phyloP scores from a whole-genome alignment of 352 stramenopile species.

The Phytophthora meadii region DNA sequence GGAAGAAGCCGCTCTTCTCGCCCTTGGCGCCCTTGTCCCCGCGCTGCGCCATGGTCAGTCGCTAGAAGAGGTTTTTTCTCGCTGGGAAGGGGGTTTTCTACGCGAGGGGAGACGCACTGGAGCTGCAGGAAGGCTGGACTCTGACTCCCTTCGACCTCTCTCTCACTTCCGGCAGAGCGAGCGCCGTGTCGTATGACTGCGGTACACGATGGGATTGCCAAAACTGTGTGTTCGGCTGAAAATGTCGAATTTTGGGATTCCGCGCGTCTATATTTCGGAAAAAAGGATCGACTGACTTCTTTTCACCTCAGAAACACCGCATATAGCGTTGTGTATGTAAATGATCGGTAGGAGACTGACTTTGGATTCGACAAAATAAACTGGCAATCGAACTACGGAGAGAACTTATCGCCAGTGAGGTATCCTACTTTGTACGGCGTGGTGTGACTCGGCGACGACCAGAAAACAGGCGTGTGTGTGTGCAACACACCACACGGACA shows the following conservation, averaged over 20 bases:
- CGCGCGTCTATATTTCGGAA: slow-evolving; percentile 15
- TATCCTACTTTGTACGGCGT: slow-evolving; percentile 3
- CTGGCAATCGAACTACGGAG: neutral
- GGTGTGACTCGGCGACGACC: slow-evolving; percentile 4
- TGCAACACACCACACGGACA: slow-evolving; percentile 23
- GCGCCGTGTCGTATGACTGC: slow-evolving; percentile 37
- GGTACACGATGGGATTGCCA: slow-evolving; percentile 23
- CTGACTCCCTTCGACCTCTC: slow-evolving; percentile 25
- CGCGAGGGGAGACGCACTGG: slow-evolving; percentile 13
- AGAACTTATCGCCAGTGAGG: slow-evolving; percentile 19
- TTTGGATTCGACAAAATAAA: neutral
- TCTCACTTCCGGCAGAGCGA: slow-evolving; percentile 26
- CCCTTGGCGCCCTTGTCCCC: slow-evolving; percentile 42
- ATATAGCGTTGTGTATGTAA: slow-evolving; percentile 13
- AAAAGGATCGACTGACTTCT: slow-evolving; percentile 36
- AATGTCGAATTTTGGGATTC: slow-evolving; percentile 32
- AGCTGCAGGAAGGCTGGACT: slow-evolving; percentile 10
- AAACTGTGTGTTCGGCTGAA: slow-evolving; percentile 23
- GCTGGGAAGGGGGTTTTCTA: slow-evolving; percentile 16
- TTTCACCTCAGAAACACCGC: slow-evolving; percentile 7
- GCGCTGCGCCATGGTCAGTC: slow-evolving; percentile 46
- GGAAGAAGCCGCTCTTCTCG: slow-evolving; percentile 69
- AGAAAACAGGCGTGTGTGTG: slow-evolving; percentile 22
- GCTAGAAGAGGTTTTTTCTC: slow-evolving; percentile 16
- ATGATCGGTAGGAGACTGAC: neutral